These are phyloP conservation scores for Suillus decipiens DNA, from an alignment of 768 basidiomycete species.

Conservation along the genomic window DNA sequence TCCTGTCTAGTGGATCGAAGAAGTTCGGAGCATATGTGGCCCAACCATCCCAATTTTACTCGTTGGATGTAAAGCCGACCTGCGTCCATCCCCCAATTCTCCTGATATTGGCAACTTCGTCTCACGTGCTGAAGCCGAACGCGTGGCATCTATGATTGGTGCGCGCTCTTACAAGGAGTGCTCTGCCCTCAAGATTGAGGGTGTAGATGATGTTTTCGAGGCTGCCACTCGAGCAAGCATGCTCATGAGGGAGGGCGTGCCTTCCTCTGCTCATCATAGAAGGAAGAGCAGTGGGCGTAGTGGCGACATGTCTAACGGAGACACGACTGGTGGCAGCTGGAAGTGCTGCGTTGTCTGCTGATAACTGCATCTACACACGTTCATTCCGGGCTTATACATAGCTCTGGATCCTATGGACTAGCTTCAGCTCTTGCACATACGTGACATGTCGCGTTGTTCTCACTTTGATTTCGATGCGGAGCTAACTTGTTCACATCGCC, in stretches of 20 bases:
- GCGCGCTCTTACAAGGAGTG: slow-evolving; percentile 96
- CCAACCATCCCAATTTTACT: slow-evolving; percentile 90
- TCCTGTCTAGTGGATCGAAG: slow-evolving; percentile 87
- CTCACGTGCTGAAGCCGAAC: slow-evolving; percentile 78
- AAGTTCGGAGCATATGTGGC: slow-evolving; percentile 96
- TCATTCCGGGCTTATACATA: background rate
- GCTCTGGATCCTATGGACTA: slow-evolving; percentile 7
- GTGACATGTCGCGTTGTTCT: slow-evolving; percentile 8
- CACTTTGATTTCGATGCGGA: slow-evolving; percentile 3
- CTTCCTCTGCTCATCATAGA: slow-evolving; percentile 52
- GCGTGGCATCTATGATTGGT: slow-evolving; percentile 80
- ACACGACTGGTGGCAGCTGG: slow-evolving; percentile 47
- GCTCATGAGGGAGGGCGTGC: slow-evolving; percentile 87
- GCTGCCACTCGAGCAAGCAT: slow-evolving; percentile 95
- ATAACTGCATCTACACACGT: slow-evolving; percentile 9
- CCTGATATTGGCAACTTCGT: slow-evolving; percentile 60
- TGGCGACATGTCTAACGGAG: slow-evolving; percentile 33
- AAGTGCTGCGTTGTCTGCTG: slow-evolving; percentile 74
- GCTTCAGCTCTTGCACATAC: slow-evolving; percentile 5
- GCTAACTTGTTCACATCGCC: slow-evolving; percentile 6
- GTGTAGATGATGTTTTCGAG: slow-evolving; percentile 97
- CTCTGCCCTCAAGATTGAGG: slow-evolving; percentile 85
- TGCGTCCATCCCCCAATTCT: slow-evolving; percentile 62
- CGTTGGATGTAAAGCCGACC: slow-evolving; percentile 94
- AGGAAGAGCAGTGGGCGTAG: slow-evolving; percentile 53